Conservation (phyloP, 805 yeast species). For the Pichia eremophila region DNA sequence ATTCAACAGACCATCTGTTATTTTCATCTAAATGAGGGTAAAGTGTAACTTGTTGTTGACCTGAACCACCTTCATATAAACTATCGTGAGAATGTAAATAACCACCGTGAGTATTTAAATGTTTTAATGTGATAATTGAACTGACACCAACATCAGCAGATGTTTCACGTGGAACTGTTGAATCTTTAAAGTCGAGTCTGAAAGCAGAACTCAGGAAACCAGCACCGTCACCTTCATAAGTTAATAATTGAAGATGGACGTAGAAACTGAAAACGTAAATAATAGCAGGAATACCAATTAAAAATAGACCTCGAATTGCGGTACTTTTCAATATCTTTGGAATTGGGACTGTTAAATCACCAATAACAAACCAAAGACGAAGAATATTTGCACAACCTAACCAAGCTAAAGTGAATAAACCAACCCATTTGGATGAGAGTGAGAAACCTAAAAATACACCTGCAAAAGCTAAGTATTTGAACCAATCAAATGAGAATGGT, state of each 20-base stretch:
- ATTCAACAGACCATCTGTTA: conserved; percentile 64
- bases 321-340: conserved; percentile 38
- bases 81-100: conserved; percentile 76
- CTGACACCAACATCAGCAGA: conserved; percentile 65
- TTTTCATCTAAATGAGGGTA: conserved; percentile 72
- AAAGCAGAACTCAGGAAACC: conserved; percentile 68
- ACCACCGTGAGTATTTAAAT: conserved; percentile 64
- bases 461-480: conserved; percentile 49
- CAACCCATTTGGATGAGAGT: conserved; percentile 75
- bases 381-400: conserved; percentile 51
- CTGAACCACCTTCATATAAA: conserved; percentile 66
- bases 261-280: conserved; percentile 52
- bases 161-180: conserved; percentile 49
- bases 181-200: conserved; percentile 52
- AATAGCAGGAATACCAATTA: conserved; percentile 49
- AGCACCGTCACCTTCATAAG: conserved; percentile 59
- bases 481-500: conserved; percentile 54
- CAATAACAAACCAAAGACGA: conserved; percentile 63
- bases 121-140: conserved; percentile 58
- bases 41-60: conserved; percentile 75
- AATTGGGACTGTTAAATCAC: conserved; percentile 51
- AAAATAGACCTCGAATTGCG: conserved; percentile 38
- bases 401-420: conserved; percentile 74
- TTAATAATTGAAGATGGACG: conserved; percentile 50
- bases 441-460: conserved; percentile 69